phyloP scores from a whole-genome alignment of 495 filamentous ascomycete species.

The Hypomontagnella submonticulosa region DNA sequence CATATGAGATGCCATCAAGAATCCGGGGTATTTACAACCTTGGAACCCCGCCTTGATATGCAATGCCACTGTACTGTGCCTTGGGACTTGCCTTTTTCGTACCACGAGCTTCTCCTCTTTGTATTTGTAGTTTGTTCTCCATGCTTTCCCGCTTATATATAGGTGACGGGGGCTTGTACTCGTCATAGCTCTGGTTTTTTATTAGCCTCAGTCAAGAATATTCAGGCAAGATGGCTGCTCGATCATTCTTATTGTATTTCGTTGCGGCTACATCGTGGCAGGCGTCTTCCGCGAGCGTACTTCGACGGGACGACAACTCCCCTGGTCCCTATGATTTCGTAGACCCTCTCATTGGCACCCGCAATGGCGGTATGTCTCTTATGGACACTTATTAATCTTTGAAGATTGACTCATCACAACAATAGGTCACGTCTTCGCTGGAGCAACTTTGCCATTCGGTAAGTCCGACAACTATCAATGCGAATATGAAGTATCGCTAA shows the following conservation, averaged over 20 bases:
- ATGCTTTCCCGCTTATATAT: not conserved
- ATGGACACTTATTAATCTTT: conserved; percentile 47
- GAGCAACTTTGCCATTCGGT: conserved; percentile 74
- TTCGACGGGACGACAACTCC: conserved; percentile 16
- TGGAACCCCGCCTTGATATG: conserved; percentile 37
- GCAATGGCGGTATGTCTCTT: conserved; percentile 71
- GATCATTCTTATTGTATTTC: conserved; percentile 32
- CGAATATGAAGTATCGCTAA: conserved; percentile 25
- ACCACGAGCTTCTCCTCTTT: conserved; percentile 23
- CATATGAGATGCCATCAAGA: conserved; percentile 28
- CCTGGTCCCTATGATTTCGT: conserved; percentile 50
- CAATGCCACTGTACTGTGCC: conserved; percentile 27
- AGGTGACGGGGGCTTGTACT: not conserved
- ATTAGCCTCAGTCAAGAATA: conserved; percentile 14
- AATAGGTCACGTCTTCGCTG: conserved; percentile 59
- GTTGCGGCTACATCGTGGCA: conserved; percentile 31
- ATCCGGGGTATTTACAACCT: conserved; percentile 27
- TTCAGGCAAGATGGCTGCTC: conserved; percentile 38
- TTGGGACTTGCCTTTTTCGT: conserved; percentile 33
- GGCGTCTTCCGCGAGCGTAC: conserved; percentile 14
- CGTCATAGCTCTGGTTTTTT: conserved; percentile 3
- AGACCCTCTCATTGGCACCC: conserved; percentile 69
- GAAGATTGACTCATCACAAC: conserved; percentile 12
- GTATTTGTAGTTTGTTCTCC: conserved; percentile 6
- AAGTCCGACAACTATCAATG: conserved; percentile 10